A percentile compares a stretch with the other conserved stretches of the same genome.
phyloP scores from a whole-genome alignment of 352 stramenopile genomes.

The Globisporangium recalcitrans region DNA sequence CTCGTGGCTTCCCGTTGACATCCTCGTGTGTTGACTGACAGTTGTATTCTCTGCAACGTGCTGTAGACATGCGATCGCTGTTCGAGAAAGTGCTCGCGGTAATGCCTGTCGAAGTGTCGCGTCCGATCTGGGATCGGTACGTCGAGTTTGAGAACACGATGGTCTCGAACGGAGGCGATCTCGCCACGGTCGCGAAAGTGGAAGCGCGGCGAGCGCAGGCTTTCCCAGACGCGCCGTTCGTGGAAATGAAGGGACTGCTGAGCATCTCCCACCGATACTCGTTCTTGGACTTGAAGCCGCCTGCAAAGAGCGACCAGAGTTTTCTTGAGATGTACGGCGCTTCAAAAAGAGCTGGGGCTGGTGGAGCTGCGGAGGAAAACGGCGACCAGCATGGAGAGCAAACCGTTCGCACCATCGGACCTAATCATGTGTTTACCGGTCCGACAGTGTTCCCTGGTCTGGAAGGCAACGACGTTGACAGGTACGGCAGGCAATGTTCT shows the following conservation, averaged over 20 bases:
- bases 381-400: constrained; percentile 20
- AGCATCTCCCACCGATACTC: constrained; percentile 78
- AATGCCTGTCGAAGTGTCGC: constrained; percentile 74
- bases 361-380: constrained; percentile 19
- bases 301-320: constrained; percentile 52
- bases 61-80: constrained; percentile 81
- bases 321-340: constrained; percentile 81
- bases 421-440: constrained; percentile 11
- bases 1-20: not conserved
- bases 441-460: constrained; percentile 20
- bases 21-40: constrained; percentile 2
- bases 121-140: constrained; percentile 84
- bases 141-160: constrained; percentile 86
- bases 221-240: constrained; percentile 69
- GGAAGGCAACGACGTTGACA: constrained; percentile 38
- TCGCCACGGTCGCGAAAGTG: constrained; percentile 78
- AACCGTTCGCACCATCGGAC: not conserved
- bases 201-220: constrained; percentile 72
- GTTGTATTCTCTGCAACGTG: too few species aligned
- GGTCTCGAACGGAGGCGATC: constrained; percentile 76
- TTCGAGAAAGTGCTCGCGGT: constrained; percentile 87
- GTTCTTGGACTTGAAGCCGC: constrained; percentile 66
- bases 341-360: constrained; percentile 22
- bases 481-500: constrained; percentile 22
- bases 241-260: constrained; percentile 78